Conservation (phyloP, 2,329 filamentous ascomycete species). For the Botrytis byssoidea region DNA sequence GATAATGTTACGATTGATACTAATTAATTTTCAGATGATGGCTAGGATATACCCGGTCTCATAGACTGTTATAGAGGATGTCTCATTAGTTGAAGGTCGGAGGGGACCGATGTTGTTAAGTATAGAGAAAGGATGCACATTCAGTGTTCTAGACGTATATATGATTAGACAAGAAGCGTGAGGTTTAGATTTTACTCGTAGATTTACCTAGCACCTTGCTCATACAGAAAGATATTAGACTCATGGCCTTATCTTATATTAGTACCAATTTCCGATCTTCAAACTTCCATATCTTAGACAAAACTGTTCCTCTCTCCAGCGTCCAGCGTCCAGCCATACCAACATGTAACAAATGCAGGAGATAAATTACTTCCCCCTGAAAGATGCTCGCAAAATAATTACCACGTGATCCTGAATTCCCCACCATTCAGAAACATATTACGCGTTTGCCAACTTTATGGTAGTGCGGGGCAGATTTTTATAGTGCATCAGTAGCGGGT, state of each 20-base stretch:
- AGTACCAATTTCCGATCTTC: not conserved
- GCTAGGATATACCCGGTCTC: slow-evolving; percentile 26
- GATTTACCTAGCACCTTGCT: not conserved
- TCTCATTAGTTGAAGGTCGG: not conserved
- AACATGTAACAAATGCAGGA: not conserved
- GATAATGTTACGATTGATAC: not conserved
- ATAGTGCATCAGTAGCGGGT: slow-evolving; percentile 12
- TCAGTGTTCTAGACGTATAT: not conserved
- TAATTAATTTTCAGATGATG: slow-evolving; percentile 25
- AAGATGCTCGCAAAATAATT: not conserved
- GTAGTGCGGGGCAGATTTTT: slow-evolving; percentile 20
- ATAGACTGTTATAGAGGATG: not conserved
- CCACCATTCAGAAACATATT: slow-evolving; percentile 1
- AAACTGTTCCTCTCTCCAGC: not conserved
- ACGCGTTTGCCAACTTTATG: slow-evolving; percentile 10
- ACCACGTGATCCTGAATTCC: not conserved
- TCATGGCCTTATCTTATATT: not conserved
- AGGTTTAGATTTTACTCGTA: not conserved
- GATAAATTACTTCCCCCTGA: not conserved
- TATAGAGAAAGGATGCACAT: not conserved
- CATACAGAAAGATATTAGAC: not conserved
- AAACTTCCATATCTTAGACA: too few species aligned
- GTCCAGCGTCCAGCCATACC: too few species aligned
- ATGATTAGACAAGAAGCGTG: not conserved
- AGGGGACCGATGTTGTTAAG: not conserved